Evolutionary conservation across 75 land plant genomes (phyloP).

Genomic region (Picea glauca): DNA sequence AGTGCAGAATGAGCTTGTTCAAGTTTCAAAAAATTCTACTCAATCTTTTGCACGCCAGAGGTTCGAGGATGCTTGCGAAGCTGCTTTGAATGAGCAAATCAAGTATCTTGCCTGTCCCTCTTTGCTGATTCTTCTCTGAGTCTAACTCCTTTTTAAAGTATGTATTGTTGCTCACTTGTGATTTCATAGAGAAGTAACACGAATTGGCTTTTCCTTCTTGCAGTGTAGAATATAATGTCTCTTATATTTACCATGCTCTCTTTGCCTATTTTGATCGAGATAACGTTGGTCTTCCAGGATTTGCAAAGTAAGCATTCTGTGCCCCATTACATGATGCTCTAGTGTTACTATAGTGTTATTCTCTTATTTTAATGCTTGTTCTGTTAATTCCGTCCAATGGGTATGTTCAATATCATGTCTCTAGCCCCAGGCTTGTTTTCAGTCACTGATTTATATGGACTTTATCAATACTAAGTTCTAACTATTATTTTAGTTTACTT

Average conservation of each 20-base stretch:
- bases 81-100: conserved; percentile 62
- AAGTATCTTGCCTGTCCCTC: conserved; percentile 15
- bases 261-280: conserved; percentile 90
- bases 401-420: background rate
- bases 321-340: background rate
- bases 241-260: conserved; percentile 86
- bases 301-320: conserved; percentile 62
- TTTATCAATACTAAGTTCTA: too few relatives aligned
- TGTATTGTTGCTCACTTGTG: background rate
- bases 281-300: conserved; percentile 82
- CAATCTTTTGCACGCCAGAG: conserved; percentile 80
- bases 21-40: conserved; percentile 51
- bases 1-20: conserved; percentile 68
- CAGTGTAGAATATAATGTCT: conserved; percentile 96
- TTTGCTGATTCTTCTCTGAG: conserved; percentile 5
- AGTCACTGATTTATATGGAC: too few relatives aligned
- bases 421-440: too few relatives aligned
- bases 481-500: too few relatives aligned
- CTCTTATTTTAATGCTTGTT: background rate
- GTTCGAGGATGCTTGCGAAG: conserved; percentile 57
- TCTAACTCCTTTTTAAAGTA: background rate
- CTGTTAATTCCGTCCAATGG: background rate
- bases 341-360: background rate
- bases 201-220: conserved; percentile 11
- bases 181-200: background rate